These are phyloP conservation scores for Diplodia sapinea DNA, from an alignment of 2,329 filamentous ascomycete genomes.

Conservation along the genomic window DNA sequence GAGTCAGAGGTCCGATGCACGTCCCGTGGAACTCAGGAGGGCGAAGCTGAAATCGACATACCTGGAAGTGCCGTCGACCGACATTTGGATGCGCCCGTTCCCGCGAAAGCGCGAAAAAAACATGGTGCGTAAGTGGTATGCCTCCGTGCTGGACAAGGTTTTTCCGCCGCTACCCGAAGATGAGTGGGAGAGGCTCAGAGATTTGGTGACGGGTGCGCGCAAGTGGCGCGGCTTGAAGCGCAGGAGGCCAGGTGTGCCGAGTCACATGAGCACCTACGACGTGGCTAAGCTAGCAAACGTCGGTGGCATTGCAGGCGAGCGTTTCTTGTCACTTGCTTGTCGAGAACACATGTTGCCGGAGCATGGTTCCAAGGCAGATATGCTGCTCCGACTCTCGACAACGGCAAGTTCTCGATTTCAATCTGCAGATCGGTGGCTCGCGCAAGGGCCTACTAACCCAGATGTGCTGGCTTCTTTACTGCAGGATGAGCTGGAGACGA, in stretches of 20 bases:
- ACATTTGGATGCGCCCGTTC: conserved; percentile 55
- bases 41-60: conserved; percentile 38
- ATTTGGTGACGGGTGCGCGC: conserved; percentile 46
- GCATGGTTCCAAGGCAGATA: conserved; percentile 23
- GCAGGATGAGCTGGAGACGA: conserved; percentile 13
- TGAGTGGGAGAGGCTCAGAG: conserved; percentile 53
- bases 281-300: conserved; percentile 21
- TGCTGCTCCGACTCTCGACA: conserved; percentile 5
- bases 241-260: conserved; percentile 34
- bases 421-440: conserved; percentile 14
- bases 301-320: conserved; percentile 9
- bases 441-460: not conserved
- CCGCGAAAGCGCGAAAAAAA: conserved; percentile 53
- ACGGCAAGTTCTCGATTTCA: not conserved
- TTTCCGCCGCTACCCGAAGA: conserved; percentile 52
- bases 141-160: conserved; percentile 49
- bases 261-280: conserved; percentile 22
- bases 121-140: conserved; percentile 52
- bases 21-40: conserved; percentile 33
- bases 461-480: conserved; percentile 9
- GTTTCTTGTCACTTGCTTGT: conserved; percentile 26
- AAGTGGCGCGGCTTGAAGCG: conserved; percentile 38
- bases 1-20: conserved; percentile 35
- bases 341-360: conserved; percentile 6
- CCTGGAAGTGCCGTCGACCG: conserved; percentile 50